These are phyloP conservation scores for Trichophaea hybrida DNA, from an alignment of 2,329 filamentous ascomycete species.

Conservation along the genomic window DNA sequence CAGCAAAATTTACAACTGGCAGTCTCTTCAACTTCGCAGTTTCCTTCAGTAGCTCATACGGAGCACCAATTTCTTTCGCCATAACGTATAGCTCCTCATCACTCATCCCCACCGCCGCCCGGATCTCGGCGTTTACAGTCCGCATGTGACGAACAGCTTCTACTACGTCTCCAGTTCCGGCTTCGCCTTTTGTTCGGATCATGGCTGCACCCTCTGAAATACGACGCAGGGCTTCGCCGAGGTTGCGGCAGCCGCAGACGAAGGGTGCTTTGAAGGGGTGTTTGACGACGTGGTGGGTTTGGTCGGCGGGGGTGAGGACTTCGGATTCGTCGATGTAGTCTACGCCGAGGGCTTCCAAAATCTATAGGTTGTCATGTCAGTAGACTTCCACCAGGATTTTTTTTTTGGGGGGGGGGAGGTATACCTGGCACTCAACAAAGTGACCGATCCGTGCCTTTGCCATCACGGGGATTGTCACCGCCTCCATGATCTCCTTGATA, in stretches of 20 bases:
- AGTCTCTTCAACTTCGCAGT: conserved; percentile 75
- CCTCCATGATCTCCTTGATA: conserved; percentile 88
- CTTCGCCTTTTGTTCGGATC: conserved; percentile 98
- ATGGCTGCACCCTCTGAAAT: conserved; percentile 92
- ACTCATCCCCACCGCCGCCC: conserved; percentile 47
- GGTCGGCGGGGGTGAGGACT: conserved; percentile 89
- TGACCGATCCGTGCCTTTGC: conserved; percentile 96
- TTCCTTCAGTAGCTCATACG: conserved; percentile 67
- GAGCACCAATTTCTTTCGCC: conserved; percentile 67
- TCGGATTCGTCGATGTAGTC: conserved; percentile 97
- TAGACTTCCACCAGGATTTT: background rate
- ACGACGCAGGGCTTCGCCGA: conserved; percentile 81
- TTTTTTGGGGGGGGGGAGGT: conserved; percentile 11
- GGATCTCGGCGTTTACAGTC: conserved; percentile 71
- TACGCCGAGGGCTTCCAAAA: conserved; percentile 84
- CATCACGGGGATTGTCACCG: conserved; percentile 97
- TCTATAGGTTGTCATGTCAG: conserved; percentile 44
- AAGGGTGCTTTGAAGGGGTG: conserved; percentile 69
- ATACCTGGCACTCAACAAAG: conserved; percentile 83
- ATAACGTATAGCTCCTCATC: conserved; percentile 63
- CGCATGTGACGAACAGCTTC: conserved; percentile 96
- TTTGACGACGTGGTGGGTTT: conserved; percentile 85
- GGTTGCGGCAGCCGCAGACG: conserved; percentile 88
- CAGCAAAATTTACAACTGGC: conserved; percentile 94
- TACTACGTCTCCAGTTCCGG: conserved; percentile 90